phyloP scores from a whole-genome alignment of 1,284 basidiomycete genomes.

The Erythrobasidium hasegawianum region DNA sequence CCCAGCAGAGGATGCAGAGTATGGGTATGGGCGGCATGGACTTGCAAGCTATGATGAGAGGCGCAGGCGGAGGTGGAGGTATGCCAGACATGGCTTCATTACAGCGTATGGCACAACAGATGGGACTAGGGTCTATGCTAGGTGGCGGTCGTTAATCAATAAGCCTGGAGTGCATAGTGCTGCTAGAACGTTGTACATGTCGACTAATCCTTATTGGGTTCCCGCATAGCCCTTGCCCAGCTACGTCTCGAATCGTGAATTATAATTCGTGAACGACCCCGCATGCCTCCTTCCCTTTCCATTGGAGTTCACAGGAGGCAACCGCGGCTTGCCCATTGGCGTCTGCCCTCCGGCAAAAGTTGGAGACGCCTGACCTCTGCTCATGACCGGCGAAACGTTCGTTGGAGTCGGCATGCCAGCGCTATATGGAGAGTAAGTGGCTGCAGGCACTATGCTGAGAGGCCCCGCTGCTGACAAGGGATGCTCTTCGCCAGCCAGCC shows the following conservation, averaged over 20 bases:
- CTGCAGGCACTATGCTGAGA: slow-evolving; percentile 3
- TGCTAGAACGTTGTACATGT: no score
- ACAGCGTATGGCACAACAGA: slow-evolving; percentile 7
- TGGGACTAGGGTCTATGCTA: slow-evolving; percentile 31
- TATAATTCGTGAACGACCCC: slow-evolving; percentile 24
- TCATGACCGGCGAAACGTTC: slow-evolving; percentile 3
- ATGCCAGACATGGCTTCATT: slow-evolving; percentile 45
- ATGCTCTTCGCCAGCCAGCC: slow-evolving; percentile 15
- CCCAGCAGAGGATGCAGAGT: slow-evolving; percentile 63
- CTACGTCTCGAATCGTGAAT: not conserved
- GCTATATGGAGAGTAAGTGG: not conserved
- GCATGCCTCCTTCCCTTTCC: slow-evolving; percentile 13
- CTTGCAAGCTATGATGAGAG: slow-evolving; percentile 39
- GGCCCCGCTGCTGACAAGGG: slow-evolving; percentile 5
- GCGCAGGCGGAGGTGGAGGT: slow-evolving; percentile 45
- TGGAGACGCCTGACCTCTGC: slow-evolving; percentile 4
- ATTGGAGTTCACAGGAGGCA: slow-evolving; percentile 3
- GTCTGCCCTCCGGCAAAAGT: slow-evolving; percentile 5
- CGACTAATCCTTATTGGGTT: no score
- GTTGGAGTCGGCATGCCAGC: slow-evolving; percentile 3
- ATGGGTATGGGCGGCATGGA: slow-evolving; percentile 36
- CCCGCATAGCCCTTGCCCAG: no score
- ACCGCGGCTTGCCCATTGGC: slow-evolving; percentile 12
- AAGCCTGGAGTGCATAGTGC: no score
- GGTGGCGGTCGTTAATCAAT: slow-evolving; percentile 14